phyloP scores from a whole-genome alignment of 768 basidiomycete genomes.

The Tulasnella sp. region DNA sequence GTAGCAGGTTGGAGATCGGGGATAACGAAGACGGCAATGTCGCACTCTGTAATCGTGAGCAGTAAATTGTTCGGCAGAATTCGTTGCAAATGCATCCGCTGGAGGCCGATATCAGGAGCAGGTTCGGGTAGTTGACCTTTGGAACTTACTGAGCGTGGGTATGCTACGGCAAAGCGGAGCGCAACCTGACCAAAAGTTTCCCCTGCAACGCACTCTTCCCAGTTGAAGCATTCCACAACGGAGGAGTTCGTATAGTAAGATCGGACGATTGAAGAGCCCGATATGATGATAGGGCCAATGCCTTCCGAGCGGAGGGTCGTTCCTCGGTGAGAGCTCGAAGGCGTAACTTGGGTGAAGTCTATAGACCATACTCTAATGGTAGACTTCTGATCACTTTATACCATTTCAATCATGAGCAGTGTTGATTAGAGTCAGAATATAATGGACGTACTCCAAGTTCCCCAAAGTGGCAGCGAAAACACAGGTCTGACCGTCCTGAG shows the following conservation, averaged over 20 bases:
- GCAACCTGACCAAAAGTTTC: too few relatives aligned
- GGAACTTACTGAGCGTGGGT: too few relatives aligned
- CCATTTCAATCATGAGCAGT: background rate
- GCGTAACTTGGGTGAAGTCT: background rate
- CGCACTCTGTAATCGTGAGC: too few relatives aligned
- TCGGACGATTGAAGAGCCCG: background rate
- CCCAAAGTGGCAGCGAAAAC: background rate
- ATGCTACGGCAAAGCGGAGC: too few relatives aligned
- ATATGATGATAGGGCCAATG: background rate
- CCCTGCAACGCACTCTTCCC: background rate
- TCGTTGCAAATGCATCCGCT: too few relatives aligned
- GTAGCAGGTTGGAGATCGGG: too few relatives aligned
- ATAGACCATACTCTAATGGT: background rate
- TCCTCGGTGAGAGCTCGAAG: background rate
- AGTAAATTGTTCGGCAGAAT: too few relatives aligned
- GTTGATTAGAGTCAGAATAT: too few relatives aligned
- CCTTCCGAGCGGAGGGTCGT: background rate
- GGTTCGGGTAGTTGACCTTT: too few relatives aligned
- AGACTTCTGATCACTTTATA: background rate
- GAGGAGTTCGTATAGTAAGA: background rate
- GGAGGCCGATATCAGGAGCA: too few relatives aligned
- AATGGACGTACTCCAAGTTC: background rate
- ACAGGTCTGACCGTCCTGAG: background rate
- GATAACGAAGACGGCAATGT: too few relatives aligned
- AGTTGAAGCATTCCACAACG: background rate